These are phyloP conservation scores for Mycena leptocephala DNA, from an alignment of 768 basidiomycete genomes.

Conservation along the genomic window DNA sequence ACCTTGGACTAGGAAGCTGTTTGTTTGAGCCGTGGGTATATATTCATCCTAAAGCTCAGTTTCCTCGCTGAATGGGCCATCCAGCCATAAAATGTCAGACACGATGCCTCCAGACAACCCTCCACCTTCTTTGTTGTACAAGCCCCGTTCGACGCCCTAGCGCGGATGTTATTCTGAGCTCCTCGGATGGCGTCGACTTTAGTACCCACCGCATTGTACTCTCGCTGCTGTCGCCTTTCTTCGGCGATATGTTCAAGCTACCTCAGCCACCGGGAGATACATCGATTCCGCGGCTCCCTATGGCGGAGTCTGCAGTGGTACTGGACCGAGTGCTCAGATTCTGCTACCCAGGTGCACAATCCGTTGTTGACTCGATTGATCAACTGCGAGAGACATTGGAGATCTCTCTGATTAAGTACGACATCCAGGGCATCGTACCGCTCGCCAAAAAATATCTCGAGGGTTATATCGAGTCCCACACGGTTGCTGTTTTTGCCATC, in stretches of 20 bases:
- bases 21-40: too few species aligned
- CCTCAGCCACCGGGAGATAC: not conserved
- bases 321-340: not conserved
- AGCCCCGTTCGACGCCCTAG: not conserved
- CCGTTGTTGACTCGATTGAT: not conserved
- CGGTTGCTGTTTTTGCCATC: not conserved
- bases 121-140: too few species aligned
- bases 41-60: too few species aligned
- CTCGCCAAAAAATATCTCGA: not conserved
- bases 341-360: not conserved
- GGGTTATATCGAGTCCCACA: not conserved
- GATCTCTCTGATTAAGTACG: not conserved
- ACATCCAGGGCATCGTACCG: not conserved
- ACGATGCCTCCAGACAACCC: too few species aligned
- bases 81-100: too few species aligned
- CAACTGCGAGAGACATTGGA: not conserved
- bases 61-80: too few species aligned
- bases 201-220: not conserved
- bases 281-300: not conserved
- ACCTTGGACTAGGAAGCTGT: too few species aligned
- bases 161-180: not conserved
- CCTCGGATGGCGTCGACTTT: constrained; percentile 1
- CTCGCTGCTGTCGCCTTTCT: not conserved
- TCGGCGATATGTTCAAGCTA: not conserved
- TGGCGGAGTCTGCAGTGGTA: not conserved